phyloP scores from a whole-genome alignment of 805 yeast species.

The Candida taoyuanica region DNA sequence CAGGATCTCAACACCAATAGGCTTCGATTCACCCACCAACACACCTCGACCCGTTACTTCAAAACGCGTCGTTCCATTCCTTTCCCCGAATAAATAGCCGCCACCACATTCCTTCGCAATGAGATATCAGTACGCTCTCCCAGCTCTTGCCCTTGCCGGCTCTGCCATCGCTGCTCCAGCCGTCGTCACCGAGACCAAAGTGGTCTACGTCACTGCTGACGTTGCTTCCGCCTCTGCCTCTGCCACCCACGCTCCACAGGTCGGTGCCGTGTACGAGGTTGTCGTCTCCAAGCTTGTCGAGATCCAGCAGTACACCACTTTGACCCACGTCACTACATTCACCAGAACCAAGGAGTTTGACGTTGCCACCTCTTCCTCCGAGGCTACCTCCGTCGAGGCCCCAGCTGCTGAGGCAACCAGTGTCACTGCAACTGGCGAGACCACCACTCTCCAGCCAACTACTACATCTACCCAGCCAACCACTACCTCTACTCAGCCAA shows the following conservation, averaged over 20 bases:
- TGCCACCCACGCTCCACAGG: conserved; percentile 20
- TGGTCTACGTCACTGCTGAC: conserved; percentile 25
- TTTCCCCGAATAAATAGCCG: background rate
- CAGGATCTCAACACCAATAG: background rate
- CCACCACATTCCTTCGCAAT: conserved; percentile 12
- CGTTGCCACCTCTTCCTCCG: conserved; percentile 18
- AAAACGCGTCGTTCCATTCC: conserved; percentile 3
- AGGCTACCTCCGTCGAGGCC: conserved; percentile 12
- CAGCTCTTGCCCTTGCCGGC: conserved; percentile 24
- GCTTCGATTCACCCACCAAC: background rate
- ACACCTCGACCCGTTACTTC: background rate
- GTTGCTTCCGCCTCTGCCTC: conserved; percentile 17
- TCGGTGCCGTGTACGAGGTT: conserved; percentile 22
- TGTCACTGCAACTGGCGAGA: conserved; percentile 4
- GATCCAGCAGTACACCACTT: conserved; percentile 19
- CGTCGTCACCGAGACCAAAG: conserved; percentile 25
- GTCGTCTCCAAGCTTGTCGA: conserved; percentile 24
- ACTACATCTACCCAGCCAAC: conserved; percentile 5
- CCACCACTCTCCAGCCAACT: conserved; percentile 17
- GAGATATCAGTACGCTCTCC: conserved; percentile 23
- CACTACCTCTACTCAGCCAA: conserved; percentile 6
- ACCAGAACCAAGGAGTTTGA: conserved; percentile 18
- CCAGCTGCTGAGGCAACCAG: conserved; percentile 11
- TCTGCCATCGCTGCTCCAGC: conserved; percentile 27
- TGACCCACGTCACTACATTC: conserved; percentile 20